Evolutionary conservation across 2,329 filamentous ascomycete species (phyloP), one percentile per base, ranked within the genome.

Genomic region (Cryphonectria nitschkei): DNA sequence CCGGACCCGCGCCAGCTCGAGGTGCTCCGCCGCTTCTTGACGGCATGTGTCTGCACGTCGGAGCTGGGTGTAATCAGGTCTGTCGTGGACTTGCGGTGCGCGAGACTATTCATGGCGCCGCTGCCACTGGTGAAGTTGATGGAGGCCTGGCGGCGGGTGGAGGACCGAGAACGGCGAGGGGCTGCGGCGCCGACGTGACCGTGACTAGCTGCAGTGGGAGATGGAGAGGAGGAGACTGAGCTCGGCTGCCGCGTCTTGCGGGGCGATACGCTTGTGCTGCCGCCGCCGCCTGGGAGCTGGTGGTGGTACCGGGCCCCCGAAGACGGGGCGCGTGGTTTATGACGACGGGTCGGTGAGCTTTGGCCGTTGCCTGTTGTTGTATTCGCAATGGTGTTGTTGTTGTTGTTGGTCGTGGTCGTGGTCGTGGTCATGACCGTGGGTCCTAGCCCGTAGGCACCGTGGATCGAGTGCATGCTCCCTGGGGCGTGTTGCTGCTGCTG

Each of bases 301-400:
- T 78, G 77, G 75, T 80, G 79, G 75, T 88, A 84, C 29, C 86
- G 81, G 22, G 86, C 84, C 2, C 86, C 86, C 0, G 86, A 86
- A 1, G 86, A 88, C 1, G 86, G 86, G 5, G 86, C 87, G 14
- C 84, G 82, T 0, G 87, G 86, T 67, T 85, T 85, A 16, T 83
- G 82, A 43, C 82, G 81, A 41, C 81, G 78, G 43, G 46, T 81
- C 79, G 58, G 84, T 14, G 58, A 32, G 7, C n/a, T 39, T 14
- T 54, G 43, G 50, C 52, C 43, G 16, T 39, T 19, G 14, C 41
- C 66, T 43, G 34, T 29, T 65, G 26, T 14, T 50, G 29, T 41
- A 39, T 9, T 39, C 37, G 37, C 37, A 39, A 39, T 8, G 37
- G 37, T 60, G 50, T 16, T 67, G 63, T 22, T 34, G 9, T 50